A percentile compares a stretch with the other conserved stretches of the same genome.
Evolutionary conservation across 768 basidiomycete species (phyloP).

Genomic region (Tylopilus plumbeoviolaceoides): DNA sequence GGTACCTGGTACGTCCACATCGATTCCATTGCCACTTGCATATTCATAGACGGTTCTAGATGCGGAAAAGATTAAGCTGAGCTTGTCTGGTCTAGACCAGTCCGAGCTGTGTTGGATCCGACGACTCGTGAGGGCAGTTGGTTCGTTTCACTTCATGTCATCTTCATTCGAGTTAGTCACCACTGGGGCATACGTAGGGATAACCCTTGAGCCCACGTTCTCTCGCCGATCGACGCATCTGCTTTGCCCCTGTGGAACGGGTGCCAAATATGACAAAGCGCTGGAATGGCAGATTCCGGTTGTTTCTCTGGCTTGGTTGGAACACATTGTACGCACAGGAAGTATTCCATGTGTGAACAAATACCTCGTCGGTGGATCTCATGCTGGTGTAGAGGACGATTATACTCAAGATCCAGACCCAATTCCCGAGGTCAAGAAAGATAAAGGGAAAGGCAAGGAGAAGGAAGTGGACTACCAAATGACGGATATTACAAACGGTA

Average conservation of each 20-base stretch:
- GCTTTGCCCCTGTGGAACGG: conserved; percentile 65
- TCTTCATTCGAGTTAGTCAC: background rate
- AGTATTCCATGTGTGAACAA: conserved; percentile 35
- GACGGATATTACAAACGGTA: conserved; percentile 39
- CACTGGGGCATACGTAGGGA: conserved; percentile 37
- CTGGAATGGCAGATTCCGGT: conserved; percentile 73
- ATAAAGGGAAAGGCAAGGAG: conserved; percentile 34
- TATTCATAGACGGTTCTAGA: conserved; percentile 34
- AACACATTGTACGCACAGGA: conserved; percentile 52
- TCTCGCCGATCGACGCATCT: conserved; percentile 74
- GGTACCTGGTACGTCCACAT: conserved; percentile 43
- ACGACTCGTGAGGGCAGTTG: conserved; percentile 18
- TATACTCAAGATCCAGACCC: conserved; percentile 9
- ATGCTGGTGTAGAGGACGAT: conserved; percentile 36
- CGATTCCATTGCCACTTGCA: background rate
- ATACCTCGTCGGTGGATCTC: conserved; percentile 30
- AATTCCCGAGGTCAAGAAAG: conserved; percentile 7
- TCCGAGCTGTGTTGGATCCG: conserved; percentile 64
- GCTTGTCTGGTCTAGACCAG: conserved; percentile 73
- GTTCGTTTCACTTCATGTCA: conserved; percentile 6
- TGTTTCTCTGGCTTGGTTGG: conserved; percentile 70
- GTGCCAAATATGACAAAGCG: conserved; percentile 78
- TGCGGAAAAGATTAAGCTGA: conserved; percentile 53
- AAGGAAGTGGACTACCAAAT: conserved; percentile 28
- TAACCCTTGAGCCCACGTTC: conserved; percentile 52